Evolutionary conservation across 768 basidiomycete species (phyloP), one percentile per base, ranked within the genome.

Genomic region (Psilocybe tampanensis): DNA sequence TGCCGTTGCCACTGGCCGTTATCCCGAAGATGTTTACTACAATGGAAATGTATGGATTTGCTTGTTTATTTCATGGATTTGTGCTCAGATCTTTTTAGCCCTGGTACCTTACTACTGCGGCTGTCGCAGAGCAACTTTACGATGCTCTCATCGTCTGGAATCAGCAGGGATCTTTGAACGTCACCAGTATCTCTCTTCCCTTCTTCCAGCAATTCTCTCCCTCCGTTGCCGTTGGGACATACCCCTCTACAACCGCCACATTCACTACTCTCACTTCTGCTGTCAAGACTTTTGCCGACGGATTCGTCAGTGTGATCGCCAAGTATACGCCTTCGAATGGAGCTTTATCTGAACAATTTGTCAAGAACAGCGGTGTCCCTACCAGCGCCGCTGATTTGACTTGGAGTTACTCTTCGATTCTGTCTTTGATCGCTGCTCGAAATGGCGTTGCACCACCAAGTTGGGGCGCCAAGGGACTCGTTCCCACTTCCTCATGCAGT

Each of bases 121-220:
- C 88, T 18, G 86, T 86, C n/a, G 85, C 90, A 3, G 89, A 91
- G 66, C 90, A 89, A 70, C 82, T 91, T 60, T 91, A 92, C 62
- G 84, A 87, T 41, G 82, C 90, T 1, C 74, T 90, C 55, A 76
- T 77, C 58, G 84, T 86, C 43, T 92, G 90, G 90, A 72, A 81
- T 12, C 65, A 68, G 0, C 76, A 80, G 63, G 78, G 77, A 23
- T 75, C 70, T 3, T 59, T 92, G 47, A 70, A 74, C 0, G 76
- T 92, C 57, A 89, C 88, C 0, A 63, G 68, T 33, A 80, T 72
- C 45, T 92, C 90, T 1, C 86, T 86, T 44, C 72, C 83, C 8
- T 92, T 92, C 77, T 92, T 91, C 80, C 70, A 74, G 39, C 84
- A 83, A 56, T 85, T 90, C 70, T 56, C 74, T 19, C 68, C 85